These are phyloP conservation scores for Astragalus glycyphyllos DNA, from an alignment of 306 rosid genomes.

Conservation along the genomic window DNA sequence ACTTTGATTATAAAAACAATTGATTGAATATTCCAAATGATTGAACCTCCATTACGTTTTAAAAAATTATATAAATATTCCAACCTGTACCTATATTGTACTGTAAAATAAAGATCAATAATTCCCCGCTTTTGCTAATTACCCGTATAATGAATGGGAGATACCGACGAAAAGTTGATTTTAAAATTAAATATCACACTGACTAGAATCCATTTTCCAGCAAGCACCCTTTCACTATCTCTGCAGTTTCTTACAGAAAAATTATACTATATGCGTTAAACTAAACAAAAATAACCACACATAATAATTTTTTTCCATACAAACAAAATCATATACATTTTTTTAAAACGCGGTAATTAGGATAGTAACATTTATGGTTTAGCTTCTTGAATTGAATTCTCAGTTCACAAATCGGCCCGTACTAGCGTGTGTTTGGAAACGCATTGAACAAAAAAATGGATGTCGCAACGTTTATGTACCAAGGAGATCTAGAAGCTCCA, in stretches of 20 bases:
- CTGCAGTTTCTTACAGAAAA: not conserved
- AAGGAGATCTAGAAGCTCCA: too few species aligned
- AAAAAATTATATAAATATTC: constrained; percentile 15
- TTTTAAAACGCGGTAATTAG: too few species aligned
- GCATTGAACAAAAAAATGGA: too few species aligned
- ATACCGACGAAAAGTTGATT: not conserved
- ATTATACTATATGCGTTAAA: too few species aligned
- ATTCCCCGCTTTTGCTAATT: not conserved
- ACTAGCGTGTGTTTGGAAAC: too few species aligned
- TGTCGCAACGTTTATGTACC: too few species aligned
- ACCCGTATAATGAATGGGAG: not conserved
- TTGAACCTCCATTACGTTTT: constrained; percentile 20
- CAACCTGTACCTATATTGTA: not conserved
- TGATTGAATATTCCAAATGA: constrained; percentile 30
- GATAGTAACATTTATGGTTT: too few species aligned
- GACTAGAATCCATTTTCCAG: not conserved
- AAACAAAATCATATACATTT: too few species aligned
- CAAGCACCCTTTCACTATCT: not conserved
- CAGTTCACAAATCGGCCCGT: too few species aligned
- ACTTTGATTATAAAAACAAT: not conserved
- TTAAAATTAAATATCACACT: not conserved
- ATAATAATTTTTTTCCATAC: too few species aligned
- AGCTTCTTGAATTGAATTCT: too few species aligned
- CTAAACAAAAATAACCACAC: too few species aligned
- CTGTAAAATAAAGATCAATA: not conserved